Evolutionary conservation across 78 protist species (phyloP).

Genomic region (Thecamonas trahens): DNA sequence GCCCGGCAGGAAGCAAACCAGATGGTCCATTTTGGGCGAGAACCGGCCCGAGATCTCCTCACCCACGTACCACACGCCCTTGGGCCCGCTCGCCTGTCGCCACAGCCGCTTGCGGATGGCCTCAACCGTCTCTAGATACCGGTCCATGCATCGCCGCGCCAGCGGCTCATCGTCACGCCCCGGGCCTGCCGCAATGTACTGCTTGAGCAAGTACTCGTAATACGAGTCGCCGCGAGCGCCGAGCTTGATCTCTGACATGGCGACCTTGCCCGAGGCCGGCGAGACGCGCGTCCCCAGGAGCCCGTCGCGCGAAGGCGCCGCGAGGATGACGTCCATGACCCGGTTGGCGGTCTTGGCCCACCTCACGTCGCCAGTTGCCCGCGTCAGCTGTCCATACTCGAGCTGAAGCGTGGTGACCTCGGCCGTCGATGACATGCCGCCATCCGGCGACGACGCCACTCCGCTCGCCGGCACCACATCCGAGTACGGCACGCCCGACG

Average conservation of each 20-base stretch:
- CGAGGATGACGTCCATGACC: neutral
- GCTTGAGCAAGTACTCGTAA: constrained; percentile 40
- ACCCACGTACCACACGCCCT: neutral
- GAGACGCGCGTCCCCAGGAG: neutral
- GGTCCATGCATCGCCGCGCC: too few relatives aligned
- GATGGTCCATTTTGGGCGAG: constrained; percentile 10
- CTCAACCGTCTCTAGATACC: too few relatives aligned
- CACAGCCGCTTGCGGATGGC: too few relatives aligned
- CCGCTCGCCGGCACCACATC: neutral
- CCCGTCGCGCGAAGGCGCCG: neutral
- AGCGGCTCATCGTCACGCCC: too few relatives aligned
- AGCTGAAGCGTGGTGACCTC: constrained; percentile 76
- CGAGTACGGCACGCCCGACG: constrained; percentile 36
- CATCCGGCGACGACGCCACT: neutral
- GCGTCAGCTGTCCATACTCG: constrained; percentile 59
- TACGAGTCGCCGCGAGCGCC: constrained; percentile 21
- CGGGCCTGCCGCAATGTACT: constrained; percentile 8
- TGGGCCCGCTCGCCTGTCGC: neutral
- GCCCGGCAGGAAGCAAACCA: neutral
- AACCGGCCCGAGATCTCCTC: neutral
- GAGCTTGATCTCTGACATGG: neutral
- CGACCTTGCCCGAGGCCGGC: neutral
- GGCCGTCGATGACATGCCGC: constrained; percentile 9
- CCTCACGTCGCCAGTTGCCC: constrained; percentile 37
- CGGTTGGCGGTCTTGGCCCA: neutral